These are phyloP conservation scores for Geum urbanum DNA, from an alignment of 306 rosid genomes.

Conservation along the genomic window DNA sequence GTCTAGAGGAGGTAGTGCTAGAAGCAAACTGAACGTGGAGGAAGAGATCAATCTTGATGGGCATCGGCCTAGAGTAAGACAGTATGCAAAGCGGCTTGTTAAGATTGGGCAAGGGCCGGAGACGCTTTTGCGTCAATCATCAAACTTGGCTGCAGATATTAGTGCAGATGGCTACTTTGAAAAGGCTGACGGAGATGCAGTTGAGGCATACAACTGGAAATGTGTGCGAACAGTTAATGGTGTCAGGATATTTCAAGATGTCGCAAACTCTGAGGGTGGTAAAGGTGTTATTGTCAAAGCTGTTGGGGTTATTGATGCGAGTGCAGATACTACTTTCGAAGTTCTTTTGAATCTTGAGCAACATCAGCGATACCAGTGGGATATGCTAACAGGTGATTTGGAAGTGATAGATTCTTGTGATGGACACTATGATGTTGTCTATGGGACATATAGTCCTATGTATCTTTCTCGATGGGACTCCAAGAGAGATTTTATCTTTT, in stretches of 20 bases:
- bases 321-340: constrained; percentile 74
- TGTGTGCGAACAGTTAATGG: constrained; percentile 77
- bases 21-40: constrained; percentile 56
- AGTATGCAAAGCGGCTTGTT: constrained; percentile 67
- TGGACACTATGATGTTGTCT: constrained; percentile 76
- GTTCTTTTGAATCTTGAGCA: constrained; percentile 61
- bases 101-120: constrained; percentile 97
- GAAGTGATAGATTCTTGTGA: constrained; percentile 69
- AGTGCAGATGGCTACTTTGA: constrained; percentile 49
- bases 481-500: constrained; percentile 81
- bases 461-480: constrained; percentile 82
- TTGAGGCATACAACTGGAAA: constrained; percentile 82
- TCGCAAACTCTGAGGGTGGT: constrained; percentile 44
- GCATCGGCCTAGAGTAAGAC: constrained; percentile 67
- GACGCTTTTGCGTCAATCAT: constrained; percentile 60
- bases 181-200: constrained; percentile 58
- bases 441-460: constrained; percentile 75
- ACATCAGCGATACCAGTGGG: constrained; percentile 90
- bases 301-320: constrained; percentile 76
- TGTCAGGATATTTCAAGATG: constrained; percentile 26
- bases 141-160: constrained; percentile 29
- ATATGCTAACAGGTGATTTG: constrained; percentile 84
- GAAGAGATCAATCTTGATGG: constrained; percentile 71
- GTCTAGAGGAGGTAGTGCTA: constrained; percentile 34
- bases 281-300: constrained; percentile 76